Base-by-base conservation (phyloP, 2,329 filamentous ascomycete genomes). In the Colletotrichum incanum region DNA sequence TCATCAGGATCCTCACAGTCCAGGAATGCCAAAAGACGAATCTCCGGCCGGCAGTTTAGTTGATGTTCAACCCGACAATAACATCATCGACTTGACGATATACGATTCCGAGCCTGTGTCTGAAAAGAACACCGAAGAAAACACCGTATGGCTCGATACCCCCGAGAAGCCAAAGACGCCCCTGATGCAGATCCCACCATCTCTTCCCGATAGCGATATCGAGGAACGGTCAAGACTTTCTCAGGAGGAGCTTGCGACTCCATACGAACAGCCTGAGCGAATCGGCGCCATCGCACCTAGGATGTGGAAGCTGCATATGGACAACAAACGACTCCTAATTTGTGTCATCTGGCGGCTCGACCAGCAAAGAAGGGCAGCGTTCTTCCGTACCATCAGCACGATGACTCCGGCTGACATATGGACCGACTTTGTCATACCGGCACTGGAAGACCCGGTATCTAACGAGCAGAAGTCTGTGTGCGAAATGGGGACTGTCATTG, bases 251-350 rank as follows among this genome's bases (percentile, higher is more conserved):
- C 59, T 65, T 23, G 47, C 63, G 6, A 71, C 70, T 55, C 73
- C 74, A 20, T 73, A 65, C 56, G 28, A 66, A 37, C 72, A 63
- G 23, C 66, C 60, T n/a, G 34, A 28, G 39, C 52, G 70, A 3
- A 76, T 76, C 34, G 74, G 68, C 8, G 58, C 34, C 8, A 67
- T 65, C 20, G 41, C 45, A 2, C 55, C 60, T 9, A 69, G 64
- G 20, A 41, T 75, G 31, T 80, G 79, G 78, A 72, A 66, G 37
- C 59, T 67, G 6, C 41, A 55, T 4, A 47, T 65, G 7, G 79
- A 80, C 63, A 47, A 65, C 2, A 71, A 76, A 26, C 75, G 79
- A 5, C 77, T 81, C 9, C 70, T 82, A 8, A 79, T 81, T 7
- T 76, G 73, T 9, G 73, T 78, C 12, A 68, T 84, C 0, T 76